A percentile compares a stretch with the other conserved stretches of the same genome.
Evolutionary conservation across 495 filamentous ascomycete species (phyloP).

Genomic region (Choiromyces venosus): DNA sequence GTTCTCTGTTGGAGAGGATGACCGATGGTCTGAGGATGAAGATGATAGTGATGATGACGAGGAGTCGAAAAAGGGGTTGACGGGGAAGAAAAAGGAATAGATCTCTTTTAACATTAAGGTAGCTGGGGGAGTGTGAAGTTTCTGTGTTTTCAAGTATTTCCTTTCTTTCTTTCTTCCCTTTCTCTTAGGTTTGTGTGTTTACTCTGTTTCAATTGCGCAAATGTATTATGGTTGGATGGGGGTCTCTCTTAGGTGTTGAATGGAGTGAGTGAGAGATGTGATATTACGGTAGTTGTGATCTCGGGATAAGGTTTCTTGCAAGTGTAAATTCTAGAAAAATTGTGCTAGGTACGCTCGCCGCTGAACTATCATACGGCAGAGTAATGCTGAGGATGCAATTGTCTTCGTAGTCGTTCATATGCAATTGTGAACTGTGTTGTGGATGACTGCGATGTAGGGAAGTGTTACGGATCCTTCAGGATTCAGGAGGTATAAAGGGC

Average conservation of each 20-base stretch:
- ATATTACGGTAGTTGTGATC: neutral
- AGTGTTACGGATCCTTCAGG: too few relatives aligned
- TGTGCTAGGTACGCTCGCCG: neutral
- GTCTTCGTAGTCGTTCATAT: too few relatives aligned
- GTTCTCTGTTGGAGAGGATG: conserved; percentile 40
- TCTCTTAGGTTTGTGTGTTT: neutral
- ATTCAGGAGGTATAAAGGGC: too few relatives aligned
- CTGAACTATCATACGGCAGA: neutral
- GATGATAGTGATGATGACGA: conserved; percentile 28
- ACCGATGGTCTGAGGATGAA: conserved; percentile 40
- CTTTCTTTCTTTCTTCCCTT: neutral
- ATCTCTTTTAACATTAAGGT: neutral
- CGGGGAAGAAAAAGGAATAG: conserved; percentile 33
- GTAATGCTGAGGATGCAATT: too few relatives aligned
- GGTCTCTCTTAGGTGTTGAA: neutral
- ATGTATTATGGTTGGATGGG: neutral
- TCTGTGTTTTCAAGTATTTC: neutral
- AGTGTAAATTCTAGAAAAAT: neutral
- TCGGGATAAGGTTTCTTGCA: neutral
- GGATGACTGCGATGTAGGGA: too few relatives aligned
- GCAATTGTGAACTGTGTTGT: too few relatives aligned
- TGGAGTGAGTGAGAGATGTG: neutral
- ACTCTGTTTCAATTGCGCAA: neutral
- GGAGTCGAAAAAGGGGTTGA: conserved; percentile 33
- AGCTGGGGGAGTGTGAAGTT: neutral